These are phyloP conservation scores for Aureoboletus auriporus DNA, from an alignment of 768 basidiomycete genomes.

Conservation along the genomic window DNA sequence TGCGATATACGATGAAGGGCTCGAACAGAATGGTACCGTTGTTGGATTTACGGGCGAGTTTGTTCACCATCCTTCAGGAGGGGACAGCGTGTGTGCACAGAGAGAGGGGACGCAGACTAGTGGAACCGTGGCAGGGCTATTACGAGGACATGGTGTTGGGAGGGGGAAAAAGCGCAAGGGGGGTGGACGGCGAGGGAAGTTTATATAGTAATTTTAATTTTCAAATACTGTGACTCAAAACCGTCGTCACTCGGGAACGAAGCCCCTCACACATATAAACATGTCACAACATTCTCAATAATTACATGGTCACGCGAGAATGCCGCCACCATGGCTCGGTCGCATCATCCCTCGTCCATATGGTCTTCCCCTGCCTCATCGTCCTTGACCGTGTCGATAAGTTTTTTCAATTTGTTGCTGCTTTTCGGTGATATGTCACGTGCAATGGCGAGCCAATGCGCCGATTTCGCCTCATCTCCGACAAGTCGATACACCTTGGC, in stretches of 20 bases:
- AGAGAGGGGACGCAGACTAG: slow-evolving; percentile 6
- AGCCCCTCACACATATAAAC: slow-evolving; percentile 23
- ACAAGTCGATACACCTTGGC: slow-evolving; percentile 86
- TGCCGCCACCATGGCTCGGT: slow-evolving; percentile 13
- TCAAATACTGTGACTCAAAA: slow-evolving; percentile 33
- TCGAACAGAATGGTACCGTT: slow-evolving; percentile 87
- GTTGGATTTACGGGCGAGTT: slow-evolving; percentile 74
- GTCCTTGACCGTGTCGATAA: slow-evolving; percentile 68
- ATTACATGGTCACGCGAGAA: slow-evolving; percentile 24
- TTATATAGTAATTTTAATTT: slow-evolving; percentile 46
- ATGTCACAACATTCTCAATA: slow-evolving; percentile 16
- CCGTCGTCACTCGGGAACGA: slow-evolving; percentile 27
- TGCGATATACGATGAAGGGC: slow-evolving; percentile 84
- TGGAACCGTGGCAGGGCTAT: slow-evolving; percentile 10
- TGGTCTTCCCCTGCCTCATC: slow-evolving; percentile 51
- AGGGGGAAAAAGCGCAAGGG: slow-evolving; percentile 20
- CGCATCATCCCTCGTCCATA: slow-evolving; percentile 72
- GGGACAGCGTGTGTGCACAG: slow-evolving; percentile 24
- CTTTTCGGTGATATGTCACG: slow-evolving; percentile 94
- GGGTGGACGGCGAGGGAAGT: slow-evolving; percentile 20
- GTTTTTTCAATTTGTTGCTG: slow-evolving; percentile 74
- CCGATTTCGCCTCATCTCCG: slow-evolving; percentile 75
- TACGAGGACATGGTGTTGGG: slow-evolving; percentile 39
- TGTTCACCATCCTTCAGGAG: slow-evolving; percentile 71
- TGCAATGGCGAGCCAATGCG: slow-evolving; percentile 82